Base-by-base conservation (phyloP, 2,329 filamentous ascomycete genomes). In the Pezicula rhizophila region DNA sequence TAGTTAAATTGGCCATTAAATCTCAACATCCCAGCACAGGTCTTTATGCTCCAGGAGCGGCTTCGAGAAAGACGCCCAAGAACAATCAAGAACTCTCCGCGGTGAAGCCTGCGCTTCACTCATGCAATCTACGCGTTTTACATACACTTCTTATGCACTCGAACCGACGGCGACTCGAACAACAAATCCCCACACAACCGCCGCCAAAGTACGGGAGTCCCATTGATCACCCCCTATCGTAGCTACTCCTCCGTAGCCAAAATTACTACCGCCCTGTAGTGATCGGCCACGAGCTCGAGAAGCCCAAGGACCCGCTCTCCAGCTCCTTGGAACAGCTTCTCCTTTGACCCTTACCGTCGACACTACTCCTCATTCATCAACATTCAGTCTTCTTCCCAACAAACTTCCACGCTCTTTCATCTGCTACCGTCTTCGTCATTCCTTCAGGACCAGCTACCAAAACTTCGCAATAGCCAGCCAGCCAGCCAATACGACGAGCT, bases 221-320 rank as follows among this genome's bases (percentile, higher is more conserved):
- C 20, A 46, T 45, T 33, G 34, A 44, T 33, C 20, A 46, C 12
- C 54, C 52, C 52, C 51, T 52, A 52, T 55, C 53, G 48, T 50
- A 45, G 28, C 39, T 58, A 44, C 42, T 46, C 52, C 51, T 44
- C 49, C 46, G 51, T 49, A 41, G 35, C 43, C 50, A 46, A 28
- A 42, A 42, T 42, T 42, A 42, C 40, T 25, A 31, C 28, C 40
- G 17, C 58, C 58, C 57, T 56, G 51, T 58, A 53, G 53, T 53
- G 57, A 60, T 62, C 56, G 52, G 45, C 59, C 56, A 60, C 57
- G 54, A 58, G 48, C 48, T 51, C 42, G 48, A 46, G 48, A 51
- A 45, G 38, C 52, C 23, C 23, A 38, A 47, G 49, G 58, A 60
- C 60, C 60, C 60, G 55, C 59, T 47, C 57, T 59, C 56, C 59